A percentile compares a stretch with the other conserved stretches of the same genome.
Evolutionary conservation across 148 eudicot species (phyloP).

Genomic region (Gaultheria prostrata): DNA sequence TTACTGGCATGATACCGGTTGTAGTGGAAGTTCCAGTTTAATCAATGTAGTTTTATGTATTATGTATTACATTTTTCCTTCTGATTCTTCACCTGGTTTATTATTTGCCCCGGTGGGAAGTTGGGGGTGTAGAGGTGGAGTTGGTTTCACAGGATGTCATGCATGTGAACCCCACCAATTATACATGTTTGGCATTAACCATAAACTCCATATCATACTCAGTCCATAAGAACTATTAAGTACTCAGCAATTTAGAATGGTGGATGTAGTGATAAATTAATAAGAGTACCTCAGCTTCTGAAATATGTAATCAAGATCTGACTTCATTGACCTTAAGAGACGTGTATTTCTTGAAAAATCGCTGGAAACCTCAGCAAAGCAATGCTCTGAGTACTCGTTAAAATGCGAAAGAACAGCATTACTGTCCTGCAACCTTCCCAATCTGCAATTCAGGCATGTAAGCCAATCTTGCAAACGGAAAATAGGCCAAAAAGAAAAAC

Average conservation of each 20-base stretch:
- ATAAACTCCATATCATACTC: background rate
- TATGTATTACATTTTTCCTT: background rate
- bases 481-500: background rate
- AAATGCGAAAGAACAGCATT: constrained; percentile 93
- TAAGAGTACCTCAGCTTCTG: constrained; percentile 62
- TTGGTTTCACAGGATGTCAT: background rate
- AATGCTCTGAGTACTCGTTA: constrained; percentile 78
- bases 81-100: background rate
- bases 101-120: background rate
- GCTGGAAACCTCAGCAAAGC: constrained; percentile 64
- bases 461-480: background rate
- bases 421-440: constrained; percentile 94
- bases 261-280: background rate
- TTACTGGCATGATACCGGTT: background rate
- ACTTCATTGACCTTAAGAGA: constrained; percentile 75
- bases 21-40: background rate
- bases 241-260: background rate
- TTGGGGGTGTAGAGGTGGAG: background rate
- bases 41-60: background rate
- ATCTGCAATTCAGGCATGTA: constrained; percentile 31
- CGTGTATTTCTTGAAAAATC: constrained; percentile 77
- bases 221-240: background rate
- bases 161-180: background rate
- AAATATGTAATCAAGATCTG: constrained; percentile 90
- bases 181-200: background rate